Percentiles rank a stretch among this genome's conserved stretches.
Conservation (phyloP, 495 filamentous ascomycete genomes). For the Hypoxylon fuscum region DNA sequence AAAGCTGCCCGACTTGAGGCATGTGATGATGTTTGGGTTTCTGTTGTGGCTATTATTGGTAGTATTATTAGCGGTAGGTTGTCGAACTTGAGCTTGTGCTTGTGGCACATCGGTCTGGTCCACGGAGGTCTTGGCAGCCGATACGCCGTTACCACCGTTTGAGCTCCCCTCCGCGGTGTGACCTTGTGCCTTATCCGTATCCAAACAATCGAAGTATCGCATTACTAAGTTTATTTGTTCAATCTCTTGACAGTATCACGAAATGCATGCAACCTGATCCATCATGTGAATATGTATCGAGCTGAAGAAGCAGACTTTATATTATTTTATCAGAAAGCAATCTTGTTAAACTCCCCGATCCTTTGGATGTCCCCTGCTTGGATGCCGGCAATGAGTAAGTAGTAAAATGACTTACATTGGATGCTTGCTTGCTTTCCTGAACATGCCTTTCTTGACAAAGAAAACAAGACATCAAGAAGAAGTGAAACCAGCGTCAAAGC, state of each 20-base stretch:
- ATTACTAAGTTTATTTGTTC: too few relatives aligned
- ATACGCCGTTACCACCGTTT: conserved; percentile 4
- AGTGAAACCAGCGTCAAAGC: conserved; percentile 9
- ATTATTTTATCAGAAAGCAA: conserved; percentile 29
- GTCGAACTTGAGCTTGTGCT: not conserved
- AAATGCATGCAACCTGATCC: too few relatives aligned
- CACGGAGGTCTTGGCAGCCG: conserved; percentile 32
- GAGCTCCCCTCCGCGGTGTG: conserved; percentile 1
- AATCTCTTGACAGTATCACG: too few relatives aligned
- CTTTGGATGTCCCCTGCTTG: conserved; percentile 21
- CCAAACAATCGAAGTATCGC: too few relatives aligned
- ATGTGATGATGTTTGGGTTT: conserved; percentile 34
- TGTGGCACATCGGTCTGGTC: conserved; percentile 9
- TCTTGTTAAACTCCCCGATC: conserved; percentile 16
- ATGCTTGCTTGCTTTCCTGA: conserved; percentile 13
- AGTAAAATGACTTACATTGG: conserved; percentile 21
- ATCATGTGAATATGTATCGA: not conserved
- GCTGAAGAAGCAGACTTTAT: not conserved
- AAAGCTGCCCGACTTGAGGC: conserved; percentile 12
- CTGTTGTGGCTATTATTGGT: conserved; percentile 2
- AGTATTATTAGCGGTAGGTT: not conserved
- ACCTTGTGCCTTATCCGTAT: not conserved
- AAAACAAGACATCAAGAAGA: conserved; percentile 3
- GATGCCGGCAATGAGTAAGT: conserved; percentile 16
- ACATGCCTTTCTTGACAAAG: conserved; percentile 9